Percentiles rank a stretch among this genome's conserved stretches.
phyloP scores from a whole-genome alignment of 352 stramenopile genomes.

The Phytopythium litorale region DNA sequence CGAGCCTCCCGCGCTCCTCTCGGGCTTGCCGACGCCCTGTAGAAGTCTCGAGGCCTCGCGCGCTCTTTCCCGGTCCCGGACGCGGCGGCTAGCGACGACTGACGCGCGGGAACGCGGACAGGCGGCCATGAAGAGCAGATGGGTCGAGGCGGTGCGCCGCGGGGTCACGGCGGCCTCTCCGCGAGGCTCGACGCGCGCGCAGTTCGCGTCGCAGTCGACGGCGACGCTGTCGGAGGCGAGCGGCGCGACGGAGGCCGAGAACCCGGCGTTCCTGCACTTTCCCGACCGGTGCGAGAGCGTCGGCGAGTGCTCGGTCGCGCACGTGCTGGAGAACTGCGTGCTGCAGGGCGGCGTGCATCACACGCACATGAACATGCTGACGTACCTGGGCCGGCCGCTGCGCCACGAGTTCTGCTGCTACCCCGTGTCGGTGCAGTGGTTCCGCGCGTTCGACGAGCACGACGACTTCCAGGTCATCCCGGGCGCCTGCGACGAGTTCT shows the following conservation, averaged over 20 bases:
- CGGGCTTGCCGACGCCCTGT: too few relatives aligned
- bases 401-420: conserved; percentile 66
- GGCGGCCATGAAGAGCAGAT: conserved; percentile 53
- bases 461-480: conserved; percentile 75
- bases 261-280: conserved; percentile 49
- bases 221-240: conserved; percentile 21
- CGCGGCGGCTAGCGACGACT: too few relatives aligned
- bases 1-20: too few relatives aligned
- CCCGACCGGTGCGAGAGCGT: conserved; percentile 52
- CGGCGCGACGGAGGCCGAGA: conserved; percentile 24
- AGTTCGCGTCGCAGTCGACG: conserved; percentile 14
- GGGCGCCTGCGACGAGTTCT: conserved; percentile 68
- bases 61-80: too few relatives aligned
- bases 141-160: conserved; percentile 72
- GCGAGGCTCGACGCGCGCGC: conserved; percentile 16
- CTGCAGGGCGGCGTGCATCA: conserved; percentile 82
- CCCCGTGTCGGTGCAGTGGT: conserved; percentile 68
- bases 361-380: conserved; percentile 78
- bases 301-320: conserved; percentile 49
- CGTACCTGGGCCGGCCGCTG: conserved; percentile 62
- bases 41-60: too few relatives aligned
- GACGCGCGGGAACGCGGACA: too few relatives aligned
- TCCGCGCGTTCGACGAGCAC: conserved; percentile 52
- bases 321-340: conserved; percentile 67
- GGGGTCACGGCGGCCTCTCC: conserved; percentile 34